phyloP scores from a whole-genome alignment of 163 green algal genomes.

The Scenedesmus sp. region DNA sequence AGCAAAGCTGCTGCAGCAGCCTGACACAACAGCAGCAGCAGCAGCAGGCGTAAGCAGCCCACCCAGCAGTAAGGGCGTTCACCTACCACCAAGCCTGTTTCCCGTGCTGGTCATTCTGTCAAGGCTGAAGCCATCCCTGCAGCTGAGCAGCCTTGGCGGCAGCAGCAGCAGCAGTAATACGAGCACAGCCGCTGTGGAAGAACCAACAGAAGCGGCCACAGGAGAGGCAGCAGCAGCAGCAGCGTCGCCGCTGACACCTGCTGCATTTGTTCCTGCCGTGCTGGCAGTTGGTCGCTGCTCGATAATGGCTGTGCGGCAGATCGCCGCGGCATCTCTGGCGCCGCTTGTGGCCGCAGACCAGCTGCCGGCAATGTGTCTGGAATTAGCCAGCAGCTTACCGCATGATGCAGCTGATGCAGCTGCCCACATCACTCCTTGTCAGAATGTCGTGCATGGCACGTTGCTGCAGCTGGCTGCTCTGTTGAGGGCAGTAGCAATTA shows the following conservation, averaged over 20 bases:
- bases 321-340: conserved; percentile 71
- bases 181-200: not conserved
- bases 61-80: not conserved
- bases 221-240: conserved; percentile 38
- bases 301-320: conserved; percentile 68
- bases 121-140: conserved; percentile 68
- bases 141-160: not conserved
- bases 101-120: conserved; percentile 89
- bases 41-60: not conserved
- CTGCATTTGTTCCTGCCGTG: conserved; percentile 69
- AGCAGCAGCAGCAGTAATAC: not conserved
- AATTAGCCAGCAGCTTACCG: conserved; percentile 15
- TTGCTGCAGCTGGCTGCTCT: conserved; percentile 68
- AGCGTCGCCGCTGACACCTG: conserved; percentile 61
- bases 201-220: not conserved
- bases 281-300: conserved; percentile 61
- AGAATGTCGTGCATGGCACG: conserved; percentile 69
- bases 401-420: conserved; percentile 8
- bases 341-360: conserved; percentile 69
- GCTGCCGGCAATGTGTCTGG: conserved; percentile 9
- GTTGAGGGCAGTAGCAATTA: conserved; percentile 48
- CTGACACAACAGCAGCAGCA: not conserved
- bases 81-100: conserved; percentile 81
- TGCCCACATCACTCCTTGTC: not conserved
- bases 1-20: conserved; percentile 55